Evolutionary conservation across 768 basidiomycete genomes (phyloP).

Genomic region (Galerina sulciceps): DNA sequence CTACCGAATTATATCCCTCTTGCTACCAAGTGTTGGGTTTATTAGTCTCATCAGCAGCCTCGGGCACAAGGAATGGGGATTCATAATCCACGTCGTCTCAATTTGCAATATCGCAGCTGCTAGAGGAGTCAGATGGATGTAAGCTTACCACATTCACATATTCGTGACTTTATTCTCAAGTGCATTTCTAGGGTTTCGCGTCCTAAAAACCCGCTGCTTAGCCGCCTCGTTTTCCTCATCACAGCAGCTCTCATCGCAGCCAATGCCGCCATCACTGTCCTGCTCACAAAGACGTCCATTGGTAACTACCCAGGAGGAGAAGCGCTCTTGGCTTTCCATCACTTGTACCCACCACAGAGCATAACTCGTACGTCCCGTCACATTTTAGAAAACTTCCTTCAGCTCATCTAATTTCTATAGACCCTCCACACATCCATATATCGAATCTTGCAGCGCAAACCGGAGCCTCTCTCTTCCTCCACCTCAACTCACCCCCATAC

Average conservation of each 20-base stretch:
- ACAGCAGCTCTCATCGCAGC: constrained; percentile 50
- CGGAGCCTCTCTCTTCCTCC: constrained; percentile 88
- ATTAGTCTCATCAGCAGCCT: constrained; percentile 71
- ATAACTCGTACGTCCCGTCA: constrained; percentile 19
- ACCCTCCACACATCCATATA: constrained; percentile 66
- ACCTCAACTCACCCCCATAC: constrained; percentile 64
- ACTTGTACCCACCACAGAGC: constrained; percentile 37
- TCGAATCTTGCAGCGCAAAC: constrained; percentile 88
- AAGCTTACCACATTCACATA: constrained; percentile 27
- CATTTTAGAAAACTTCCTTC: background rate
- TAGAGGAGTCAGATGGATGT: constrained; percentile 67
- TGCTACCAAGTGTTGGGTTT: constrained; percentile 57
- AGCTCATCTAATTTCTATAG: background rate
- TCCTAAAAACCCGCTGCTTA: constrained; percentile 51
- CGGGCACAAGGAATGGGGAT: constrained; percentile 98
- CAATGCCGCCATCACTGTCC: constrained; percentile 57
- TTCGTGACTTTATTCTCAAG: background rate
- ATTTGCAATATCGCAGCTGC: constrained; percentile 82
- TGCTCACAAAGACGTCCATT: constrained; percentile 63
- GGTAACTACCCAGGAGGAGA: constrained; percentile 90
- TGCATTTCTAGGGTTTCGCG: constrained; percentile 42
- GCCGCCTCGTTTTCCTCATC: constrained; percentile 47
- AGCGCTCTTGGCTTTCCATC: constrained; percentile 69
- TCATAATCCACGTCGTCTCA: constrained; percentile 88
- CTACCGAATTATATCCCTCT: constrained; percentile 49